These are phyloP conservation scores for Allantophomopsis cytisporea DNA, from an alignment of 2,329 filamentous ascomycete genomes.

Conservation along the genomic window DNA sequence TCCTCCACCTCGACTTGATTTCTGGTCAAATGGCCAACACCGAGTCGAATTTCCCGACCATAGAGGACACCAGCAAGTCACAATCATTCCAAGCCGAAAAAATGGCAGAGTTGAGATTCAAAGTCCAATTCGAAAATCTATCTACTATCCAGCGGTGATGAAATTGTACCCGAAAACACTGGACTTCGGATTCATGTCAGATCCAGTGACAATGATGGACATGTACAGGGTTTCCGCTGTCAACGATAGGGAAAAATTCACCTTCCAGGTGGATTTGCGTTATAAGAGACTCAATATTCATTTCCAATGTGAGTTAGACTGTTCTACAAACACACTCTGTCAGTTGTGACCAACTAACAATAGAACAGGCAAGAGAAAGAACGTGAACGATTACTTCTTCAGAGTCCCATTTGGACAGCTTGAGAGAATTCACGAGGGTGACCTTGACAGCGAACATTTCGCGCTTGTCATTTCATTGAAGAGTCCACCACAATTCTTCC, in stretches of 20 bases:
- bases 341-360: conserved; percentile 2
- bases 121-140: conserved; percentile 17
- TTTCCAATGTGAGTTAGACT: conserved; percentile 19
- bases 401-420: conserved; percentile 26
- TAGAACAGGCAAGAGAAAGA: conserved; percentile 8
- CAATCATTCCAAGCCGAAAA: not conserved
- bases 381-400: conserved; percentile 18
- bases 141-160: conserved; percentile 21
- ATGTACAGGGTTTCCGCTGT: conserved; percentile 31
- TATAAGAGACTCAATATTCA: conserved; percentile 24
- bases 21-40: conserved; percentile 28
- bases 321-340: not conserved
- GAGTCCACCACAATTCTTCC: conserved; percentile 25
- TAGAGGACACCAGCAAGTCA: conserved; percentile 3
- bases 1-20: conserved; percentile 35
- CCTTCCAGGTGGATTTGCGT: conserved; percentile 21
- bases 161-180: conserved; percentile 30
- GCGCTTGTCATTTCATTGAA: conserved; percentile 32
- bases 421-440: conserved; percentile 25
- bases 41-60: conserved; percentile 10
- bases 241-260: too few species aligned
- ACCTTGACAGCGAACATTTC: conserved; percentile 17
- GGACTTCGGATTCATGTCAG: conserved; percentile 47
- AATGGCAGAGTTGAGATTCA: conserved; percentile 7
- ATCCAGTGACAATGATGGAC: conserved; percentile 40